Evolutionary conservation across 2,329 filamentous ascomycete genomes (phyloP).

Genomic region (Aspergillus pseudoglaucus): DNA sequence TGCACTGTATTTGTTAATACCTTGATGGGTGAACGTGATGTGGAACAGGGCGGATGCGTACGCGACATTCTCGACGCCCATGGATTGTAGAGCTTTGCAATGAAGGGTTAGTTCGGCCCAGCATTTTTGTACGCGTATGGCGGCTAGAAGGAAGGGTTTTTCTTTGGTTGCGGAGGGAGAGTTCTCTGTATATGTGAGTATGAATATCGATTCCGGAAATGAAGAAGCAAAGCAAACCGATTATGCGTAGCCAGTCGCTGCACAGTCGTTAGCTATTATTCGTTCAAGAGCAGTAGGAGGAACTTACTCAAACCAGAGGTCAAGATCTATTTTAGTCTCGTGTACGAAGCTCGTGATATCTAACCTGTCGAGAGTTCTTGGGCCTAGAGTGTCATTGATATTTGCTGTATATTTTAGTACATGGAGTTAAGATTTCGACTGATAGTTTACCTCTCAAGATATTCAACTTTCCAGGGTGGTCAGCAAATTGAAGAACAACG

Average conservation of each 20-base stretch:
- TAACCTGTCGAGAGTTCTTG: constrained; percentile 21
- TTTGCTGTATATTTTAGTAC: constrained; percentile 20
- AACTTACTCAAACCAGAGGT: constrained; percentile 43
- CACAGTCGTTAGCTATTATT: constrained; percentile 7
- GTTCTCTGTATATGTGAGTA: constrained; percentile 12
- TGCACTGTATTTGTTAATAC: constrained; percentile 18
- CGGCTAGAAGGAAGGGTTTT: constrained; percentile 36
- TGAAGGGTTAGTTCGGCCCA: constrained; percentile 50
- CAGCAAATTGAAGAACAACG: constrained; percentile 4
- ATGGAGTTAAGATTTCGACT: no score
- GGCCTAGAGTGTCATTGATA: constrained; percentile 31
- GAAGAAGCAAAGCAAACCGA: constrained; percentile 17
- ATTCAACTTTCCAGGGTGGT: constrained; percentile 29
- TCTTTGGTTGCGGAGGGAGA: constrained; percentile 25
- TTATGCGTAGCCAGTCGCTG: constrained; percentile 32
- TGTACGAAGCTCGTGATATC: constrained; percentile 37
- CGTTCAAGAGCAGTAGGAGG: background rate
- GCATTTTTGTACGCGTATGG: constrained; percentile 47
- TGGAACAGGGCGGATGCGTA: constrained; percentile 8
- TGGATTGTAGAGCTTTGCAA: constrained; percentile 45
- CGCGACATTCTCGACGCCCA: constrained; percentile 46
- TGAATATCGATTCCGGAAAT: background rate
- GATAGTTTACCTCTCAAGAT: constrained; percentile 36
- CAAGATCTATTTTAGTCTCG: constrained; percentile 43
- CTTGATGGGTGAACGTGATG: background rate